Evolutionary conservation across 257 asterid genomes (phyloP).

Genomic region (Jacaranda mimosifolia): DNA sequence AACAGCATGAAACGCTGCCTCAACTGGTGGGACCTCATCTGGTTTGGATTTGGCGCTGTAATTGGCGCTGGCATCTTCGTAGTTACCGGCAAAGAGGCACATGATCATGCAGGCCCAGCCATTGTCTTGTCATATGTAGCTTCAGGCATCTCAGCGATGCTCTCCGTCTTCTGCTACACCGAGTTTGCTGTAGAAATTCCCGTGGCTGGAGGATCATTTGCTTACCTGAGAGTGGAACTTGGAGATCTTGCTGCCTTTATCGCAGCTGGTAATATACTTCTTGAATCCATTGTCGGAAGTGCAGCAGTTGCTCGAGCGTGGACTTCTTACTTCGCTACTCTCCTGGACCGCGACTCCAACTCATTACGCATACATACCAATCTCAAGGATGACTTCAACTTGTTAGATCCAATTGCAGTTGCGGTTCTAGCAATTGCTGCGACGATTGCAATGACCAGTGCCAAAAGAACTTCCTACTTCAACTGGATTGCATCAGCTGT

Average conservation of each 20-base stretch:
- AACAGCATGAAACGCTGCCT: conserved; percentile 71
- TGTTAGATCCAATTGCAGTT: conserved; percentile 62
- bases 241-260: conserved; percentile 70
- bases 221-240: conserved; percentile 65
- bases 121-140: conserved; percentile 63
- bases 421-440: conserved; percentile 51
- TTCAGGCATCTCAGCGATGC: conserved; percentile 72
- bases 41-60: conserved; percentile 78
- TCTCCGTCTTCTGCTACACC: conserved; percentile 72
- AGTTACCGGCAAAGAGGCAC: conserved; percentile 71
- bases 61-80: conserved; percentile 75
- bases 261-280: conserved; percentile 67
- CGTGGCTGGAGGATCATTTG: conserved; percentile 68
- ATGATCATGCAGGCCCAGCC: conserved; percentile 69
- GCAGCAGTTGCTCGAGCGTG: conserved; percentile 70
- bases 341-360: conserved; percentile 52
- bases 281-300: conserved; percentile 62
- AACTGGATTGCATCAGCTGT: conserved; percentile 73
- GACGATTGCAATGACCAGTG: conserved; percentile 52
- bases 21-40: conserved; percentile 77
- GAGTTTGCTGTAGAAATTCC: conserved; percentile 70
- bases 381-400: conserved; percentile 48
- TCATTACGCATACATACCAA: conserved; percentile 57
- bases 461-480: conserved; percentile 55
- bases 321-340: conserved; percentile 75